Evolutionary conservation across 2,329 filamentous ascomycete genomes (phyloP), one percentile per base, ranked within the genome.

Genomic region (Xylogone sp.): DNA sequence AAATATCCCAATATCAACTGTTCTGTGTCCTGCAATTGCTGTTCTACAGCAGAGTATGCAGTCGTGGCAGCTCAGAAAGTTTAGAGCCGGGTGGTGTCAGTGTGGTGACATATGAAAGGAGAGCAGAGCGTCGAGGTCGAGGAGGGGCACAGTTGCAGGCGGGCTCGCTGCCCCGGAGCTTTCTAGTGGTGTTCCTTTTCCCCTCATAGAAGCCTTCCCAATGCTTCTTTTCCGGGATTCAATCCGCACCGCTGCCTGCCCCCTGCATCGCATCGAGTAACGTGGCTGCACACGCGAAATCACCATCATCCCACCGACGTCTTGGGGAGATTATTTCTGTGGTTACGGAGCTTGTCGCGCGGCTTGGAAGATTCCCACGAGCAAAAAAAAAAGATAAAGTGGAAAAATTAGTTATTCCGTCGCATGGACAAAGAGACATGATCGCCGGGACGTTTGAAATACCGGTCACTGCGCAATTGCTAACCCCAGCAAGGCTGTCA

Each of bases 161-260:
- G 34, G 34, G 34, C n/a, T 31, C 27, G 34, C 8, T 13, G 34
- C n/a, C n/a, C 34, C 34, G 34, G 34, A 39, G 34, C n/a, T 39
- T 39, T 39, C 34, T 39, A 39, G 34, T 39, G 34, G 12, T 5
- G n/a, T 39, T 39, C 34, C n/a, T 53, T 29, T 53, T 48, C 57
- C 54, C 53, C 54, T 56, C 57, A 56, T 53, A 20, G 57, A 57
- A 59, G 56, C 43, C 51, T 54, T 50, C 53, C 51, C 42, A 24
- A 34, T 49, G 49, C 53, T 59, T 59, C 57, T 31, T 53, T 49
- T 18, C 34, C 34, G 51, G 48, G 43, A 45, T 48, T 43, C 46
- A 19, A n/a, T n/a, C 43, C 46, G 27, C 42, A 39, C 34, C 34
- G 34, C 34, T 13, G 34, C n/a, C 34, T 5, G 4, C 8, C 34